Base-by-base conservation (phyloP, 345 rosid genomes). In the Passiflora organensis region DNA sequence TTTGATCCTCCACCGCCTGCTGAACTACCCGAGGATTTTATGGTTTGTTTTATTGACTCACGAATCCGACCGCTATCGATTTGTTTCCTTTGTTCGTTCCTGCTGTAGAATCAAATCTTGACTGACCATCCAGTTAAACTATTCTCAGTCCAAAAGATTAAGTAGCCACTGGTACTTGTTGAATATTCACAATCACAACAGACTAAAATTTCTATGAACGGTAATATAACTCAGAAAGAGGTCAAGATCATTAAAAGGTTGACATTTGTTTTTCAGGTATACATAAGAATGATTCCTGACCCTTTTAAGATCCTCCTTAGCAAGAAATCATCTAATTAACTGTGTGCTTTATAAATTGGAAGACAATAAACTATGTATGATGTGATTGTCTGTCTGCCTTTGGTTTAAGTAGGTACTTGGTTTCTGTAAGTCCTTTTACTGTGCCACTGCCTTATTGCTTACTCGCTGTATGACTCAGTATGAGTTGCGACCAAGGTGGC, bases 401-500 rank as follows among this genome's bases (percentile, higher is more conserved):
- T 37, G 41, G 41, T 37, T 6, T 37, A 9, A 9, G 42, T 16
- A 9, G 20, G n/a, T n/a, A n/a, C n/a, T n/a, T n/a, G n/a, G n/a
- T n/a, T n/a, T n/a, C n/a, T n/a, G n/a, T n/a, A n/a, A n/a, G n/a
- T n/a, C n/a, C n/a, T n/a, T n/a, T n/a, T n/a, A n/a, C n/a, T n/a
- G n/a, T n/a, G n/a, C n/a, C n/a, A n/a, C 24, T 19, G 36, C 17
- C 34, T 28, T 25, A 11, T 24, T 16, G 13, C 25, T 19, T 60
- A 23, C 55, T 56, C 60, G 65, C 17, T 36, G 55, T 41, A 53
- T 69, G 64, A 14, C 34, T n/a, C 70, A 91, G 97, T 85, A 71
- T 78, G 97, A 91, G 73, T 56, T 91, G 68, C 73, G 96, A 55
- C 91, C 97, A 23, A 80, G 96, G 75, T 91, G 98, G 98, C 96